Conservation (phyloP, 352 stramenopile genomes). For the Saprolegnia parasitica region DNA sequence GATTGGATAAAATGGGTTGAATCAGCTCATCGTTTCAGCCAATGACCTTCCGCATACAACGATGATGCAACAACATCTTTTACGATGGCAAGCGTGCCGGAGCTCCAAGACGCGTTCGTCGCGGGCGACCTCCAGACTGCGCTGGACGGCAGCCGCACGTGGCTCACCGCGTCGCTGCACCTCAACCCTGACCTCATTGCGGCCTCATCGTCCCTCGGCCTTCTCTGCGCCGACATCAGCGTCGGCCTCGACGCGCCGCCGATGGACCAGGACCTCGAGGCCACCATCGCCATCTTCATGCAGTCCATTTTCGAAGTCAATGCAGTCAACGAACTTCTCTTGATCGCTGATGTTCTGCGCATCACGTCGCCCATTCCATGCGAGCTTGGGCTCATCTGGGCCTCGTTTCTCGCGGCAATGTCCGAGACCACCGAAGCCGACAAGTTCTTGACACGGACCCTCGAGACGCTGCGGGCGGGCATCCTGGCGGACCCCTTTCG, state of each 20-base stretch:
- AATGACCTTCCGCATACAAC: not conserved
- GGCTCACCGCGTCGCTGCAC: slow-evolving; percentile 9
- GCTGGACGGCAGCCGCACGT: slow-evolving; percentile 15
- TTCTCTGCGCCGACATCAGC: slow-evolving; percentile 10
- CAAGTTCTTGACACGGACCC: slow-evolving; percentile 6
- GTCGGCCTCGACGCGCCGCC: not conserved
- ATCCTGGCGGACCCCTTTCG: not conserved
- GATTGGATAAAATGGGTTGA: not conserved
- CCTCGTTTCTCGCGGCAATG: slow-evolving; percentile 26
- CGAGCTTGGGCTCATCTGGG: slow-evolving; percentile 20
- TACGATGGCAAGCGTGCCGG: not conserved
- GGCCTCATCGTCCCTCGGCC: not conserved
- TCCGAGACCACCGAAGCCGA: not conserved
- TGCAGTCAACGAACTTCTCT: slow-evolving; percentile 10
- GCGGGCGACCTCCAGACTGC: slow-evolving; percentile 1
- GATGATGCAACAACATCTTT: slow-evolving; percentile 5
- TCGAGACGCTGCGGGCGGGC: slow-evolving; percentile 4
- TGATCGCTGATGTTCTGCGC: slow-evolving; percentile 19
- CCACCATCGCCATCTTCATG: slow-evolving; percentile 21
- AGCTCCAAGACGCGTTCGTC: slow-evolving; percentile 21
- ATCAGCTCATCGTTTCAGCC: not conserved
- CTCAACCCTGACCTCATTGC: slow-evolving; percentile 18
- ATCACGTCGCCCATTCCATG: slow-evolving; percentile 21
- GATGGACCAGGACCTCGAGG: slow-evolving; percentile 17
- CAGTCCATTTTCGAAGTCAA: slow-evolving; percentile 27